Evolutionary conservation across 257 asterid genomes (phyloP), one percentile per base, ranked within the genome.

Genomic region (Nicotiana tabacum): DNA sequence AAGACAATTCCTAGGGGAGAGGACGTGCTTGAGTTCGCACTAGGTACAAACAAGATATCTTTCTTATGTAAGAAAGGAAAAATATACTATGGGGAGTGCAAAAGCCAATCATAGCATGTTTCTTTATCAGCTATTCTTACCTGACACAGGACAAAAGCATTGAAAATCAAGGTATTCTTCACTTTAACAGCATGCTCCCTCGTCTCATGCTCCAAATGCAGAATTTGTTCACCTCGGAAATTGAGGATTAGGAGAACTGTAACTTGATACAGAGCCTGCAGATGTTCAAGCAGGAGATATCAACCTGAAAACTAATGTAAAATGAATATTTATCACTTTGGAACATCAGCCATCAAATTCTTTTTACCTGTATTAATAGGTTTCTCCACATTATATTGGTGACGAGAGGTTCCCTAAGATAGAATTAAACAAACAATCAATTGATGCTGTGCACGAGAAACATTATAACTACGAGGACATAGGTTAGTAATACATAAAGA

Each of bases 371-470:
- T 83, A 95, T 84, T 64, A 94, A 33, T 87, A 94, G 83, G 88
- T 96, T 96, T 91, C 99, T 92, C 99, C 99, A 96, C 99, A 96
- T 94, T 84, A 94, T 90, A 86, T 96, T 96, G 81, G 99, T 94
- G 80, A 96, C 92, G 9, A 96, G 92, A 84, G 99, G 99, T 85
- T 95, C 99, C 97, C 99, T 95, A 82, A 66, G 87, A 89, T 32
- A 46, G 60, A 85, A 81, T 53, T 17, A 76, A n/a, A 77, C 24
- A 33, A 61, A 65, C 21, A 77, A 81, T 77, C 30, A 76, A 35
- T 33, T 21, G 8, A 48, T 39, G 32, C 3, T 39, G 65, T 12
- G 4, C 55, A 72, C 5, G 4, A 51, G 46, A 76, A 76, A 76
- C 46, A 76, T 7, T 15, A 76, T 76, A 48, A 29, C 80, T 51